Conservation (phyloP, 2,329 filamentous ascomycete species). For the Pezicula carpinea region DNA sequence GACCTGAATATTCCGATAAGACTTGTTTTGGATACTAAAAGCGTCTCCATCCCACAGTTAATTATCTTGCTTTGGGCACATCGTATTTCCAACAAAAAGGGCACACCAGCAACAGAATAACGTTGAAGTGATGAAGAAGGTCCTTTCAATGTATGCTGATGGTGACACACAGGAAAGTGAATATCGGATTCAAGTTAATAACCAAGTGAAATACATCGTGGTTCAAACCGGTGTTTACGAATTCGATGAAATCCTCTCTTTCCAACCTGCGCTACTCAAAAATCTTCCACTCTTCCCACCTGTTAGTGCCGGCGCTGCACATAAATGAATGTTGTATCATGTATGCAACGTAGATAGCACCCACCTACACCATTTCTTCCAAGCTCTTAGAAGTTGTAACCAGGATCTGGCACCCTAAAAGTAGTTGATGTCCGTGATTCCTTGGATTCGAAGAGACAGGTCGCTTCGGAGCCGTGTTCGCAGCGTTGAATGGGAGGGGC, state of each 20-base stretch:
- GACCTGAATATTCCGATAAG: background rate
- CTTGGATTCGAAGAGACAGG: constrained; percentile 6
- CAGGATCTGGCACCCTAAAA: constrained; percentile 6
- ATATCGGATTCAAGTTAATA: constrained; percentile 4
- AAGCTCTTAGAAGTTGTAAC: background rate
- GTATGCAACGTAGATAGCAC: constrained; percentile 1
- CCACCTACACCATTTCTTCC: constrained; percentile 4
- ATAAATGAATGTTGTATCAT: background rate
- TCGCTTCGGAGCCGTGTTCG: constrained; percentile 5
- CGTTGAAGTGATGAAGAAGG: too few species aligned
- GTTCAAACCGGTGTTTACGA: constrained; percentile 30
- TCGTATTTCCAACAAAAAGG: background rate
- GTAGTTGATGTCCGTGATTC: constrained; percentile 4
- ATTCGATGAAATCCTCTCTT: constrained; percentile 26
- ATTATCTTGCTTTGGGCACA: too few species aligned
- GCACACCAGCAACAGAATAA: background rate
- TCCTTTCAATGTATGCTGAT: too few species aligned
- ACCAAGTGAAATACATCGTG: constrained; percentile 35
- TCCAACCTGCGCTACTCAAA: constrained; percentile 27
- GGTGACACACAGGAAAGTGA: too few species aligned
- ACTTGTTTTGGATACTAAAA: too few species aligned
- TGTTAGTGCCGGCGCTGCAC: constrained; percentile 39
- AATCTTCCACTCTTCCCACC: constrained; percentile 32
- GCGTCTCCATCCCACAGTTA: background rate
- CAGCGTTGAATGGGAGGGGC: constrained; percentile 5